Conservation (phyloP, 768 basidiomycete genomes). For the Kwoniella sp. region DNA sequence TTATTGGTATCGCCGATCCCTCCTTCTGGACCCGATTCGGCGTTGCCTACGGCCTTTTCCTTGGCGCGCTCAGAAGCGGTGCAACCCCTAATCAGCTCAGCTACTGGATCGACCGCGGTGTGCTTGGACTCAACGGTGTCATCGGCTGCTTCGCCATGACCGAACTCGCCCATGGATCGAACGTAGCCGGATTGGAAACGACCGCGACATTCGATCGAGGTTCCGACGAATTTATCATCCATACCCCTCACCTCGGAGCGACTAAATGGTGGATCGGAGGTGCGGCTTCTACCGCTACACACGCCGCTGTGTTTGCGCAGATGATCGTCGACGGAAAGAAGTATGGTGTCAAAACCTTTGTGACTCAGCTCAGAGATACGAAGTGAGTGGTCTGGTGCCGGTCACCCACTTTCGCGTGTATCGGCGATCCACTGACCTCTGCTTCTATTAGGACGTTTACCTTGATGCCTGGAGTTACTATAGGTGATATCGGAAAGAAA, state of each 20-base stretch:
- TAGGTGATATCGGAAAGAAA: conserved; percentile 60
- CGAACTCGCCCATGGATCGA: conserved; percentile 56
- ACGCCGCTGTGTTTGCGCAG: conserved; percentile 58
- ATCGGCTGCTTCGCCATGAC: conserved; percentile 58
- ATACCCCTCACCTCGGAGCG: conserved; percentile 58
- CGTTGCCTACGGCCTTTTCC: conserved; percentile 56
- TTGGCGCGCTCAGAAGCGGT: conserved; percentile 57
- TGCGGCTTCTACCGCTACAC: conserved; percentile 58
- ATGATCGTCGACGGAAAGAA: conserved; percentile 57
- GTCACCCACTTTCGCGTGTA: too few relatives aligned
- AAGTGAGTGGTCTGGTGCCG: too few relatives aligned
- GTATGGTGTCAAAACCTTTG: conserved; percentile 59
- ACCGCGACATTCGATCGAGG: conserved; percentile 58
- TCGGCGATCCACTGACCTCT: not conserved
- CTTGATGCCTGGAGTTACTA: conserved; percentile 57
- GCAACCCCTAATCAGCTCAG: conserved; percentile 57
- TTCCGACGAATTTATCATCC: conserved; percentile 58
- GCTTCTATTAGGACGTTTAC: conserved; percentile 53
- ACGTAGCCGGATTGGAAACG: conserved; percentile 59
- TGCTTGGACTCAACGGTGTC: conserved; percentile 58
- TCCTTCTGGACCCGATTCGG: conserved; percentile 58
- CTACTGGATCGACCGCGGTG: conserved; percentile 58
- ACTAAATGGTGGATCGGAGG: conserved; percentile 61
- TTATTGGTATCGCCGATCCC: conserved; percentile 57
- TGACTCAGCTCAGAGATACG: conserved; percentile 57